These are phyloP conservation scores for Kurtzmaniella quercitrusa DNA, from an alignment of 1,139 yeast genomes.

Conservation along the genomic window DNA sequence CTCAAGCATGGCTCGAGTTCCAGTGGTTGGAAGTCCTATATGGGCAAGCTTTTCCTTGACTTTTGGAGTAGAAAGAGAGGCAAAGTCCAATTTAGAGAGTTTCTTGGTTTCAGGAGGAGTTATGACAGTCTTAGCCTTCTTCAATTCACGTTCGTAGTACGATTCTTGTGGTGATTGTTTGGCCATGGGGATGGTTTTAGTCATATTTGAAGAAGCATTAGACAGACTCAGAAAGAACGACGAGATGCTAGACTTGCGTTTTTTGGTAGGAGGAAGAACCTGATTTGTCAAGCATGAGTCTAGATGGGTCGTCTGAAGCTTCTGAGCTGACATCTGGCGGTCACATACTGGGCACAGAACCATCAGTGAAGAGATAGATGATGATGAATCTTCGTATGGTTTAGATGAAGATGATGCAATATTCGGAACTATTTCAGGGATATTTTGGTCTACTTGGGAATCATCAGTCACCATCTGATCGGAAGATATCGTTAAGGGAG, in stretches of 20 bases:
- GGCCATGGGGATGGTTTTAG: neutral
- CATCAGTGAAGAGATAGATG: constrained; percentile 10
- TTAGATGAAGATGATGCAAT: neutral
- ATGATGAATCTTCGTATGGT: neutral
- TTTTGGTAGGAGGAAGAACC: constrained; percentile 3
- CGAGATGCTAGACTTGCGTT: constrained; percentile 19
- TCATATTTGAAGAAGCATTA: neutral
- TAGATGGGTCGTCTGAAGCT: constrained; percentile 64
- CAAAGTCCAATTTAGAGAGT: constrained; percentile 60
- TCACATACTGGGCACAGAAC: constrained; percentile 74
- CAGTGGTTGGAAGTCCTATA: constrained; percentile 55
- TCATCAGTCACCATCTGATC: too few relatives aligned
- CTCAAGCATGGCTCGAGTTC: constrained; percentile 62
- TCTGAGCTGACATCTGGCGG: constrained; percentile 49
- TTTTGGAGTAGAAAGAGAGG: constrained; percentile 55
- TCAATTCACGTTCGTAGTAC: neutral
- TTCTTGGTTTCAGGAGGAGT: constrained; percentile 16
- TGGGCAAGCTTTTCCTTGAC: constrained; percentile 57
- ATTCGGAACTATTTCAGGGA: too few relatives aligned
- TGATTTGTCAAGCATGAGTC: constrained; percentile 51
- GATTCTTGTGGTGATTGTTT: neutral
- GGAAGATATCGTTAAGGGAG: too few relatives aligned
- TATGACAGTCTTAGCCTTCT: neutral
- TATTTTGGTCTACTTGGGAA: too few relatives aligned
- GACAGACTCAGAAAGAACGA: constrained; percentile 28